Conservation (phyloP, 208 protist species). For the Leishmania guyanensis region DNA sequence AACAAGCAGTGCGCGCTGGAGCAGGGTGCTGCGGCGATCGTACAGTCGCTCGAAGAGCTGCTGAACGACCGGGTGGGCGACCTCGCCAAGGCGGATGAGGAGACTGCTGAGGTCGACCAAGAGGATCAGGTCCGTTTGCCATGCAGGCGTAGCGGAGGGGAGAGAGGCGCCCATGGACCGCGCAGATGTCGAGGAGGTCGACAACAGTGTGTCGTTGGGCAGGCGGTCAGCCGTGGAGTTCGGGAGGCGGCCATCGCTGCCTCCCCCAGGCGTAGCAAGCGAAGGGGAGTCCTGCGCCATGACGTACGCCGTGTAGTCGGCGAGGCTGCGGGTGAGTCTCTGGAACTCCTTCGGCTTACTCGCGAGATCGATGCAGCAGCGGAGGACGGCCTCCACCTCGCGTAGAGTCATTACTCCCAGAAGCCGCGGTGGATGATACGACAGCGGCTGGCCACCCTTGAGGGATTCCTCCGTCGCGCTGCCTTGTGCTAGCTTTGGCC, state of each 20-base stretch:
- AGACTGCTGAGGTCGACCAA: slow-evolving; percentile 33
- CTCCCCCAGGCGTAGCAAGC: background rate
- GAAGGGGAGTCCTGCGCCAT: slow-evolving; percentile 7
- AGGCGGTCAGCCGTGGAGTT: background rate
- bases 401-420: slow-evolving; percentile 14
- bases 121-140: slow-evolving; percentile 40
- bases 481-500: background rate
- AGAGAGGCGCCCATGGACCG: background rate
- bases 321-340: slow-evolving; percentile 10
- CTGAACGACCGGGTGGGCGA: slow-evolving; percentile 37
- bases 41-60: slow-evolving; percentile 57
- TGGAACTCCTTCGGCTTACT: slow-evolving; percentile 27
- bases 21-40: slow-evolving; percentile 49
- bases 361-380: slow-evolving; percentile 39
- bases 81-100: slow-evolving; percentile 28
- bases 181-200: background rate
- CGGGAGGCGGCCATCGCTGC: background rate
- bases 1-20: slow-evolving; percentile 58
- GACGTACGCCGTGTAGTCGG: slow-evolving; percentile 13
- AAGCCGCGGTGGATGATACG: slow-evolving; percentile 6
- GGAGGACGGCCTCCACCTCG: slow-evolving; percentile 33
- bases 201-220: background rate
- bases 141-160: background rate
- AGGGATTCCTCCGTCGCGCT: background rate
- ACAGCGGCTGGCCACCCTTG: background rate